A percentile compares a stretch with the other conserved stretches of the same genome.
Evolutionary conservation across 1,284 basidiomycete genomes (phyloP).

Genomic region (Malassezia arunalokei): DNA sequence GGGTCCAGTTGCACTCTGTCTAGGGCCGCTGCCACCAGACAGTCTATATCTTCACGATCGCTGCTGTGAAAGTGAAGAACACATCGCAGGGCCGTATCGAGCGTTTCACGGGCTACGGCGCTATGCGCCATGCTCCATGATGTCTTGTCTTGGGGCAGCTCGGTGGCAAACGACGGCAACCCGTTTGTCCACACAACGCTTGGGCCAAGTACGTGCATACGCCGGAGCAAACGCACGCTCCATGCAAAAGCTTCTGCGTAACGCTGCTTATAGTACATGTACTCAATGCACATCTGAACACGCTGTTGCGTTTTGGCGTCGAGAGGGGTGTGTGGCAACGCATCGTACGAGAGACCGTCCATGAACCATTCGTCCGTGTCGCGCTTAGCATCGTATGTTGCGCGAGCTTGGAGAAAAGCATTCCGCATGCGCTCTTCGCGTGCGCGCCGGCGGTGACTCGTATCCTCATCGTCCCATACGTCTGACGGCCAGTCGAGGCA

Average conservation of each 20-base stretch:
- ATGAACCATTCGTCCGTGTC: slow-evolving; percentile 14
- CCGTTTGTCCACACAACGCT: neutral
- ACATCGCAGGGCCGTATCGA: slow-evolving; percentile 11
- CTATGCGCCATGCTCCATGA: neutral
- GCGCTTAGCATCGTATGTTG: slow-evolving; percentile 9
- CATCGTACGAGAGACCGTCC: neutral
- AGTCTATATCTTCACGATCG: neutral
- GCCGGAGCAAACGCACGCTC: slow-evolving; percentile 1
- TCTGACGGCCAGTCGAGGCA: neutral
- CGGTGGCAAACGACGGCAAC: neutral
- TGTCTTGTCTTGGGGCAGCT: neutral
- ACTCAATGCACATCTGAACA: neutral
- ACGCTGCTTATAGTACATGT: neutral
- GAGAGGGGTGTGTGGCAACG: neutral
- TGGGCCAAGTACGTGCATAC: slow-evolving; percentile 1
- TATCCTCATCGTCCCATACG: neutral
- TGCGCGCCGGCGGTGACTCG: neutral
- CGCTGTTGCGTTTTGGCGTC: slow-evolving; percentile 5
- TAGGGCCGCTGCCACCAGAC: slow-evolving; percentile 2
- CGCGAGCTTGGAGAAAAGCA: slow-evolving; percentile 1
- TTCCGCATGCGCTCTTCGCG: neutral
- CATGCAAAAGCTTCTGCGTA: slow-evolving; percentile 4
- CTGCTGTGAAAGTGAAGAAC: neutral
- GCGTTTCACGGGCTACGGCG: slow-evolving; percentile 1
- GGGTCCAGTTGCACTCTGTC: neutral